Percentiles rank a stretch among this genome's conserved stretches.
Evolutionary conservation across 352 stramenopile genomes (phyloP).

Genomic region (Pythium oligandrum): DNA sequence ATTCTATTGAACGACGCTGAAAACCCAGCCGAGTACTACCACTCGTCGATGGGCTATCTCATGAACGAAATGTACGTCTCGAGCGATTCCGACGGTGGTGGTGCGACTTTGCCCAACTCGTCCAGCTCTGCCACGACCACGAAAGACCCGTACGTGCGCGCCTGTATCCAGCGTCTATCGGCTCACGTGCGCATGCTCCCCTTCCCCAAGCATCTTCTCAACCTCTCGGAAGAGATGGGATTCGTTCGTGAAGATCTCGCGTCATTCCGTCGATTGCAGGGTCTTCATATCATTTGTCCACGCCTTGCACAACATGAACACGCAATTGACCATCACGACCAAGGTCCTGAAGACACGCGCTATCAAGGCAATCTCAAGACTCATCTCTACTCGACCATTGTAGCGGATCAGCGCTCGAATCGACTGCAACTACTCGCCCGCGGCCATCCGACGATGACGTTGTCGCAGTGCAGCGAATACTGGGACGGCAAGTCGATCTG

Average conservation of each 20-base stretch:
- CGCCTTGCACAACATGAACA: constrained; percentile 78
- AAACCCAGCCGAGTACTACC: constrained; percentile 58
- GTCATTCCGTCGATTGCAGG: constrained; percentile 61
- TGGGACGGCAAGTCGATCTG: constrained; percentile 88
- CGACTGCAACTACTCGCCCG: constrained; percentile 74
- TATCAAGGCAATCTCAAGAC: constrained; percentile 84
- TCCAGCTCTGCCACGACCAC: background rate
- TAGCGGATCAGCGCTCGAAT: constrained; percentile 78
- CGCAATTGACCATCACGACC: constrained; percentile 80
- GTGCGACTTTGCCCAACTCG: background rate
- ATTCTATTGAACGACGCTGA: constrained; percentile 81
- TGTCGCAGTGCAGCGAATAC: constrained; percentile 79
- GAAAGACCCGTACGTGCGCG: constrained; percentile 42
- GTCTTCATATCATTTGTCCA: constrained; percentile 80
- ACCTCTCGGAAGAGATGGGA: constrained; percentile 77
- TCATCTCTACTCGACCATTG: constrained; percentile 80
- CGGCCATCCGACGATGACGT: constrained; percentile 64
- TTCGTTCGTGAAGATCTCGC: constrained; percentile 68
- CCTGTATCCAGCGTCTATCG: constrained; percentile 73
- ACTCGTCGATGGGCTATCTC: constrained; percentile 68
- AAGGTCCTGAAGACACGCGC: constrained; percentile 78
- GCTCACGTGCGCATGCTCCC: constrained; percentile 82
- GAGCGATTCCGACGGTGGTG: too few relatives aligned
- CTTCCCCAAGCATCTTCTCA: constrained; percentile 76
- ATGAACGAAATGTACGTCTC: constrained; percentile 38